Evolutionary conservation across 345 rosid species (phyloP).

Genomic region (Dimocarpus longan): DNA sequence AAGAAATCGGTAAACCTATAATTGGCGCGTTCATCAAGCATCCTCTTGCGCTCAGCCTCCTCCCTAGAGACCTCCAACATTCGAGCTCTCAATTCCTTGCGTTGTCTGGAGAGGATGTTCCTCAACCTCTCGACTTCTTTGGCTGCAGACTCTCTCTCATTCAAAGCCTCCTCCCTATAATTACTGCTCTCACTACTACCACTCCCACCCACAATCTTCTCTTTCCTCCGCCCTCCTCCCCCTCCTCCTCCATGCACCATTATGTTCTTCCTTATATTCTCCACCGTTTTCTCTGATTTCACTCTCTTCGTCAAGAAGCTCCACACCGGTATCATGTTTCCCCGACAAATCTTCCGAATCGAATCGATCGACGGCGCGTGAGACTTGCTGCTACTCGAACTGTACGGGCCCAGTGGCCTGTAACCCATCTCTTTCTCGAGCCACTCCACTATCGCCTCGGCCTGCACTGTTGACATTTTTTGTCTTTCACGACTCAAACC

Average conservation of each 20-base stretch:
- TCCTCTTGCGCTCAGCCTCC: conserved; percentile 90
- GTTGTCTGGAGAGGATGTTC: conserved; percentile 71
- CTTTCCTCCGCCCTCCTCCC: conserved; percentile 57
- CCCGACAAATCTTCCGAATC: conserved; percentile 72
- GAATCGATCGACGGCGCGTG: conserved; percentile 72
- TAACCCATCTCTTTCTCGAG: conserved; percentile 89
- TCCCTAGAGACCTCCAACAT: conserved; percentile 93
- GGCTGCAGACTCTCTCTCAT: conserved; percentile 69
- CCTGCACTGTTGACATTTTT: conserved; percentile 40
- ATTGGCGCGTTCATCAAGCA: conserved; percentile 88
- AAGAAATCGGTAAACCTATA: conserved; percentile 51
- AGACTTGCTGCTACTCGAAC: conserved; percentile 47
- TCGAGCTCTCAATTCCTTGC: conserved; percentile 81
- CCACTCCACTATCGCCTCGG: conserved; percentile 84
- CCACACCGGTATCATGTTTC: conserved; percentile 88
- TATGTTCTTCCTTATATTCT: conserved; percentile 73
- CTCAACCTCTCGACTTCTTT: conserved; percentile 87
- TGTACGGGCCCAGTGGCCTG: conserved; percentile 69
- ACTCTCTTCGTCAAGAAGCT: conserved; percentile 64
- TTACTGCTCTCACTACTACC: conserved; percentile 39
- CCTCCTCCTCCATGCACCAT: conserved; percentile 60
- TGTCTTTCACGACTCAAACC: too few relatives aligned
- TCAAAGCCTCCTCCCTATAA: conserved; percentile 58
- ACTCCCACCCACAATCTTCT: conserved; percentile 41
- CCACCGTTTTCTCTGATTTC: conserved; percentile 85